Evolutionary conservation across 441 rosid species (phyloP).

Genomic region (Eutrema salsugineum): DNA sequence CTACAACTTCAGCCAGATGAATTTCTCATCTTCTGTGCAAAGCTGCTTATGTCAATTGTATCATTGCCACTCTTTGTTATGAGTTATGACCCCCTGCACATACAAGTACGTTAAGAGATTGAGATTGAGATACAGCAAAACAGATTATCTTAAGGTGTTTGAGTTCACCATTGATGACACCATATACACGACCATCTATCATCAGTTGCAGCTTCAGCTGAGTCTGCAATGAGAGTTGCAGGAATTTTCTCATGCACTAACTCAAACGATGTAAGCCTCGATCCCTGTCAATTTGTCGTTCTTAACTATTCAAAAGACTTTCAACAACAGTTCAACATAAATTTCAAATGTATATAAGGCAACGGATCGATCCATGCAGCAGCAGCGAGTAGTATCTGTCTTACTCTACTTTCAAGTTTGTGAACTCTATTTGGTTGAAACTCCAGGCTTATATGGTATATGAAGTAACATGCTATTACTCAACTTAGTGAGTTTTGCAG

Average conservation of each 20-base stretch:
- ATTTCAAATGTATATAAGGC: not conserved
- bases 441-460: not conserved
- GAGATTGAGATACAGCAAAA: not conserved
- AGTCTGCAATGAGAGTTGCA: constrained; percentile 85
- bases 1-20: not conserved
- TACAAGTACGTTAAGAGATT: not conserved
- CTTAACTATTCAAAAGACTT: not conserved
- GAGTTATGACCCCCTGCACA: constrained; percentile 79
- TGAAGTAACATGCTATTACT: not conserved
- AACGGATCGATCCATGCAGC: too few species aligned
- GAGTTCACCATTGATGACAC: constrained; percentile 70
- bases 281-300: constrained; percentile 51
- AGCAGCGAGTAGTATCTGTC: too few species aligned
- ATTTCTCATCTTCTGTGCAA: constrained; percentile 31
- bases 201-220: constrained; percentile 91
- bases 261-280: constrained; percentile 91
- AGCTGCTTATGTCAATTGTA: constrained; percentile 54
- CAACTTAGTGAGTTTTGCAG: not conserved
- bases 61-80: constrained; percentile 40
- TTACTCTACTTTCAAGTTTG: not conserved
- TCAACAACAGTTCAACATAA: not conserved
- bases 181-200: constrained; percentile 74
- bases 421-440: not conserved
- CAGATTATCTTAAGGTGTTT: not conserved
- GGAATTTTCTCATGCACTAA: constrained; percentile 85